A percentile compares a stretch with the other conserved stretches of the same genome.
Conservation (phyloP, 305 asterid genomes). For the Ilex paraguariensis region DNA sequence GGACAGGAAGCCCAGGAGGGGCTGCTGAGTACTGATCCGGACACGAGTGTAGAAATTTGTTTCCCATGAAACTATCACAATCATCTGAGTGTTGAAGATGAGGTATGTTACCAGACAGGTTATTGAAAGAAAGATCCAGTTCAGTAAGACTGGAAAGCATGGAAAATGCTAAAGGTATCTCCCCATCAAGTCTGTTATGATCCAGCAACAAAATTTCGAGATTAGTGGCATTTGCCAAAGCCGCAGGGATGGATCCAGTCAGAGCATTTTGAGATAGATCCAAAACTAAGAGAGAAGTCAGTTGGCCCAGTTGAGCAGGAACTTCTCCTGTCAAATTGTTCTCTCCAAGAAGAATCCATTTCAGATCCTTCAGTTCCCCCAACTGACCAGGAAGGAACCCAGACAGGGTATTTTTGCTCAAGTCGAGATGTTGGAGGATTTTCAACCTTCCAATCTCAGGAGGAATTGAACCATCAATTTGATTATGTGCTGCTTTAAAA, state of each 20-base stretch:
- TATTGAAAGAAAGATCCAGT: constrained; percentile 15
- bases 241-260: background rate
- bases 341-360: constrained; percentile 4
- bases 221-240: background rate
- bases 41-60: constrained; percentile 2
- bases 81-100: constrained; percentile 2
- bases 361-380: background rate
- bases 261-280: constrained; percentile 13
- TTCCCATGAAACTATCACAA: constrained; percentile 9
- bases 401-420: background rate
- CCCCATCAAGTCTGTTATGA: constrained; percentile 11
- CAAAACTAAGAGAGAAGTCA: constrained; percentile 2
- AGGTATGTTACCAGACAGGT: constrained; percentile 12
- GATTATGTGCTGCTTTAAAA: background rate
- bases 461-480: background rate
- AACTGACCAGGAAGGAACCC: background rate
- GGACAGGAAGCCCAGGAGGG: background rate
- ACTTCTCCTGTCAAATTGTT: constrained; percentile 11
- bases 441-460: background rate
- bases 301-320: constrained; percentile 3
- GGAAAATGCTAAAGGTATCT: constrained; percentile 11
- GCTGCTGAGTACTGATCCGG: background rate
- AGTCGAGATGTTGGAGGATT: background rate
- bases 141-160: constrained; percentile 8
- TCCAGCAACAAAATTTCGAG: constrained; percentile 1